Conservation (phyloP, 176 grass and related monocot species). For the Raddia distichophylla region DNA sequence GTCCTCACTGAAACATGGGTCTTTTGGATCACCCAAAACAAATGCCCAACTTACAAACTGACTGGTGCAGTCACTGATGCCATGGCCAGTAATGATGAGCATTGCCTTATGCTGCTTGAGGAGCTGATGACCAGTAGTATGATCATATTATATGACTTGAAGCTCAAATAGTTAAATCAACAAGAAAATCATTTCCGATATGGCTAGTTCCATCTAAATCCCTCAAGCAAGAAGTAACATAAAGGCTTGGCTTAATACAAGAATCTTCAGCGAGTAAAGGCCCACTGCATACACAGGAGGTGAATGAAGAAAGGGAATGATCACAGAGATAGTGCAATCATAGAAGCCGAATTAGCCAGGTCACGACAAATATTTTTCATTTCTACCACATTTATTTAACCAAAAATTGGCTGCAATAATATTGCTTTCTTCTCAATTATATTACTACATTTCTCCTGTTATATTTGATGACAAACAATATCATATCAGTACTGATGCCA, state of each 20-base stretch:
- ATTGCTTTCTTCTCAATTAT: neutral
- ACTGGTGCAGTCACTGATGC: neutral
- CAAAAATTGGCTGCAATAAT: neutral
- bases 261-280: slow-evolving; percentile 6
- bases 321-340: neutral
- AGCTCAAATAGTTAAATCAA: neutral
- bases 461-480: neutral
- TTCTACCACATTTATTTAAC: neutral
- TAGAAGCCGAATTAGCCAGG: neutral
- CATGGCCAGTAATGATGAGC: neutral
- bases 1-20: neutral
- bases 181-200: neutral
- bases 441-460: neutral
- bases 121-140: neutral
- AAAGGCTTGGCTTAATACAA: neutral
- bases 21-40: neutral
- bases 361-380: neutral
- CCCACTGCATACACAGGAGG: neutral
- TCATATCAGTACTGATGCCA: neutral
- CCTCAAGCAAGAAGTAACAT: neutral
- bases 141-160: neutral
- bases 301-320: slow-evolving; percentile 7
- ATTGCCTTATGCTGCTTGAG: neutral
- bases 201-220: neutral
- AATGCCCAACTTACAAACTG: neutral